Conservation (phyloP, 1,284 basidiomycete genomes). For the Rhodotorula sp. region DNA sequence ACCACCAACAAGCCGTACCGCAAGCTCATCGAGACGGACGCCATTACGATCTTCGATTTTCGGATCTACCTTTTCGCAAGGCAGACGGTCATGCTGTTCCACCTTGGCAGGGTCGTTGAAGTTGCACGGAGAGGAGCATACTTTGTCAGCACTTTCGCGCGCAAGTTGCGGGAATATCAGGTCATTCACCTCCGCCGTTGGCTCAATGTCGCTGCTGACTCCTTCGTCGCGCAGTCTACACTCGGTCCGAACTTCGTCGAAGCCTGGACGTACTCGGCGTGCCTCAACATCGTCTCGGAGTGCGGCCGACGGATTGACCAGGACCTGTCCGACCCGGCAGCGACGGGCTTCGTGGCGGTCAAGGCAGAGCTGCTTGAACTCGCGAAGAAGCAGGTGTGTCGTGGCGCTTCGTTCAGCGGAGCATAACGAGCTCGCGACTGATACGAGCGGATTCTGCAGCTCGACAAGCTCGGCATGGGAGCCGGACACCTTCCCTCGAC, state of each 20-base stretch:
- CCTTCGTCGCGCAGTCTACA: conserved; percentile 54
- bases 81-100: conserved; percentile 74
- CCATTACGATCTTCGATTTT: conserved; percentile 92
- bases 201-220: neutral
- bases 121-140: conserved; percentile 64
- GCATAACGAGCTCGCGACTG: conserved; percentile 9
- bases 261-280: conserved; percentile 90
- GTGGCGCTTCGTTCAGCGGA: neutral
- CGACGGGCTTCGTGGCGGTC: conserved; percentile 47
- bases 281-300: conserved; percentile 78
- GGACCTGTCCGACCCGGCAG: conserved; percentile 42
- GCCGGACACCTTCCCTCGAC: conserved; percentile 67
- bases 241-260: conserved; percentile 82
- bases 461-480: conserved; percentile 75
- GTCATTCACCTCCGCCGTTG: conserved; percentile 51
- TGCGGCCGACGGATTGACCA: conserved; percentile 77
- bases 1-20: conserved; percentile 79
- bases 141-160: conserved; percentile 79
- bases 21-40: conserved; percentile 82
- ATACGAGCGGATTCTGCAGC: conserved; percentile 53
- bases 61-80: conserved; percentile 85
- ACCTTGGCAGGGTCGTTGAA: conserved; percentile 66
- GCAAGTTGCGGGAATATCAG: conserved; percentile 69
- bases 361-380: conserved; percentile 81
- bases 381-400: conserved; percentile 70